phyloP scores from a whole-genome alignment of 768 basidiomycete genomes.

The Psilocybe tampanensis region DNA sequence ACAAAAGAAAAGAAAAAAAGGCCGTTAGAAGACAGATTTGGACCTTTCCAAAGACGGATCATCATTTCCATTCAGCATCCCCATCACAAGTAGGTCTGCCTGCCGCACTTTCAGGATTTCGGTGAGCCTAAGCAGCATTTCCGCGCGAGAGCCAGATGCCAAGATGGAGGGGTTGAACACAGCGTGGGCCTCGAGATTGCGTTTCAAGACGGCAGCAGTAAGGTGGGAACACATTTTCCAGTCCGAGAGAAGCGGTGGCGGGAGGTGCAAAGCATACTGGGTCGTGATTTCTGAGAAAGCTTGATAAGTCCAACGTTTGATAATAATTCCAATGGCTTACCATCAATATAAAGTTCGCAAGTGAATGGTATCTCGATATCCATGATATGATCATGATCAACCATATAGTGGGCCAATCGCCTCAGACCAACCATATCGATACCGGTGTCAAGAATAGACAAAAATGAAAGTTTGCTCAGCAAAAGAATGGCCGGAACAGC shows the following conservation, averaged over 20 bases:
- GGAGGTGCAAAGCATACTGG: slow-evolving; percentile 48
- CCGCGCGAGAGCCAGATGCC: slow-evolving; percentile 45
- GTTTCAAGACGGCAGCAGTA: slow-evolving; percentile 48
- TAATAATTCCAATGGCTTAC: slow-evolving; percentile 35
- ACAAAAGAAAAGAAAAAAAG: not conserved
- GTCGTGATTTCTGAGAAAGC: slow-evolving; percentile 41
- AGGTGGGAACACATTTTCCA: slow-evolving; percentile 42
- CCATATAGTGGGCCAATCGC: slow-evolving; percentile 41
- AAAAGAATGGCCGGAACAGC: slow-evolving; percentile 55
- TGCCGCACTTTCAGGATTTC: slow-evolving; percentile 47
- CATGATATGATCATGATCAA: slow-evolving; percentile 39
- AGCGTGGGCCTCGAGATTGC: slow-evolving; percentile 62
- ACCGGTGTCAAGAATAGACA: slow-evolving; percentile 55
- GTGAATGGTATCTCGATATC: slow-evolving; percentile 54
- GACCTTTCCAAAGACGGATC: not conserved
- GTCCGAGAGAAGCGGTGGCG: slow-evolving; percentile 51
- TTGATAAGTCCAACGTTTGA: not conserved
- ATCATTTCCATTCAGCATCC: slow-evolving; percentile 26
- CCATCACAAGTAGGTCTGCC: slow-evolving; percentile 53
- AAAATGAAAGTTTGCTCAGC: slow-evolving; percentile 46
- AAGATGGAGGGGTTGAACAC: slow-evolving; percentile 45
- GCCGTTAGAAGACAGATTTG: not conserved
- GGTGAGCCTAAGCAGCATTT: slow-evolving; percentile 51
- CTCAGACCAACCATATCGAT: slow-evolving; percentile 63
- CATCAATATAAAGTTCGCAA: slow-evolving; percentile 56